Evolutionary conservation across 2,329 filamentous ascomycete genomes (phyloP).

Genomic region (Penicillium oxalicum): DNA sequence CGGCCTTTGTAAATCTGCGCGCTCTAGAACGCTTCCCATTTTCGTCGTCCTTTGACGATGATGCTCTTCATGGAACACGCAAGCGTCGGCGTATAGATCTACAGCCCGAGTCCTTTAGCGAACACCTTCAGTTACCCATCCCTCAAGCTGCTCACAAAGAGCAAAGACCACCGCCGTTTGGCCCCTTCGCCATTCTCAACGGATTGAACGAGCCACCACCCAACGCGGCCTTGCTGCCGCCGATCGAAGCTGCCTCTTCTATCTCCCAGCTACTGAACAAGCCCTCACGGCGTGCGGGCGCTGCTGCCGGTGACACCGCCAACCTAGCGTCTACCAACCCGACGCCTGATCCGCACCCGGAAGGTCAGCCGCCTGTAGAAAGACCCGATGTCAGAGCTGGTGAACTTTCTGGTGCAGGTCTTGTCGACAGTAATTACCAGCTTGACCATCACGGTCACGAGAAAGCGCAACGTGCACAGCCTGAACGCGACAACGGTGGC

Average conservation of each 20-base stretch:
- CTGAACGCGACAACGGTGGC: slow-evolving; percentile 2
- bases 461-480: slow-evolving; percentile 5
- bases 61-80: slow-evolving; percentile 28
- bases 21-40: slow-evolving; percentile 42
- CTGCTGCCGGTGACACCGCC: slow-evolving; percentile 19
- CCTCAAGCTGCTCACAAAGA: slow-evolving; percentile 44
- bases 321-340: slow-evolving; percentile 12
- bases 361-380: slow-evolving; percentile 23
- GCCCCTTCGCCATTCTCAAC: slow-evolving; percentile 48
- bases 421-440: slow-evolving; percentile 18
- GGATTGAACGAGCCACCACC: slow-evolving; percentile 60
- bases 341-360: slow-evolving; percentile 5
- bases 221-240: slow-evolving; percentile 55
- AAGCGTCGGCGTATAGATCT: slow-evolving; percentile 42
- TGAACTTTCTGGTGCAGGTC: slow-evolving; percentile 29
- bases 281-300: slow-evolving; percentile 23
- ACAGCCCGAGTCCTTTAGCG: slow-evolving; percentile 37
- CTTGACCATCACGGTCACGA: slow-evolving; percentile 13
- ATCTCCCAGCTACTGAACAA: slow-evolving; percentile 34
- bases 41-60: slow-evolving; percentile 35
- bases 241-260: slow-evolving; percentile 49
- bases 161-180: slow-evolving; percentile 40
- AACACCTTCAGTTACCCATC: slow-evolving; percentile 44
- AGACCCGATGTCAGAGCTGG: slow-evolving; percentile 31
- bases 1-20: slow-evolving; percentile 45